phyloP scores from a whole-genome alignment of 352 stramenopile genomes.

The Thraustochytrium striatum region DNA sequence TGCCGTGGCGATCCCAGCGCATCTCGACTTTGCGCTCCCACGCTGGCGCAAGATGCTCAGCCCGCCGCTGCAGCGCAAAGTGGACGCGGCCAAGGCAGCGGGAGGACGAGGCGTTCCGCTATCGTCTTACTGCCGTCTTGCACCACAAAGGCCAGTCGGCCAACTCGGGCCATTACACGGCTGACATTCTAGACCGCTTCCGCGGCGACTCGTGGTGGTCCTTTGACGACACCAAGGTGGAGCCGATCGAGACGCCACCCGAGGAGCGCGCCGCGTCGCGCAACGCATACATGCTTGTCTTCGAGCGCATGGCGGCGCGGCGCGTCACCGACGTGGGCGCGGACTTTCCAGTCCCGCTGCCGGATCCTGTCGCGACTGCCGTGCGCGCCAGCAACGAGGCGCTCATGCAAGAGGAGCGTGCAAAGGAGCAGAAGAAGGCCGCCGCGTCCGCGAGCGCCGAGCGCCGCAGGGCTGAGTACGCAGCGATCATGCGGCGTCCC shows the following conservation, averaged over 20 bases:
- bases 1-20: slow-evolving; percentile 71
- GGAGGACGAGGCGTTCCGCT: slow-evolving; percentile 63
- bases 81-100: neutral
- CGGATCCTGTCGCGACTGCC: neutral
- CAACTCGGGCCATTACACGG: slow-evolving; percentile 75
- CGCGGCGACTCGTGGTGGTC: slow-evolving; percentile 65
- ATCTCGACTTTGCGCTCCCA: slow-evolving; percentile 70
- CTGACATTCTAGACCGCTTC: slow-evolving; percentile 65
- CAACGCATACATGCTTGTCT: slow-evolving; percentile 78
- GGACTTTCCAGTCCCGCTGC: neutral
- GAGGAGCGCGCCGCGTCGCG: slow-evolving; percentile 56
- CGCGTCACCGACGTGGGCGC: neutral
- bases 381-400: neutral
- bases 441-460: neutral
- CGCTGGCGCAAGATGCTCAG: slow-evolving; percentile 58
- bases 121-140: slow-evolving; percentile 68
- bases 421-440: neutral
- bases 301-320: slow-evolving; percentile 60
- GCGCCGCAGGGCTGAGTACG: neutral
- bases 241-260: slow-evolving; percentile 60
- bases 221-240: slow-evolving; percentile 74
- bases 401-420: neutral
- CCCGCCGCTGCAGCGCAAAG: neutral
- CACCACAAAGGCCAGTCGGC: slow-evolving; percentile 74
- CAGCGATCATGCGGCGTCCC: neutral